A percentile compares a stretch with the other conserved stretches of the same genome.
These are phyloP conservation scores for Debaryomyces coudertii DNA, from an alignment of 1,139 yeast genomes.

Conservation along the genomic window DNA sequence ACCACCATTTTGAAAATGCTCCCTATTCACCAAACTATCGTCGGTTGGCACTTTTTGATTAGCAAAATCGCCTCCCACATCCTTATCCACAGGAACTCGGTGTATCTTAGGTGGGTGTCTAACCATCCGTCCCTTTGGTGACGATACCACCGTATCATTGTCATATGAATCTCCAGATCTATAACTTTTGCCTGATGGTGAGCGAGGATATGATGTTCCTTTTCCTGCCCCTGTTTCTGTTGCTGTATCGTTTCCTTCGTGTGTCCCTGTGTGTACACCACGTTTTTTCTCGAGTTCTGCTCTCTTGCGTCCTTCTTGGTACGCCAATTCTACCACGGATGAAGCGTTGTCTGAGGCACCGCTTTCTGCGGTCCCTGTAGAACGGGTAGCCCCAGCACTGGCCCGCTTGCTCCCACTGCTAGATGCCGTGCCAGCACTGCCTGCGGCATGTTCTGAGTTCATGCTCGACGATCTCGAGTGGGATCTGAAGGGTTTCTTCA, in stretches of 20 bases:
- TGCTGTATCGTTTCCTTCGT: slow-evolving; percentile 9
- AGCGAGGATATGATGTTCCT: too few relatives aligned
- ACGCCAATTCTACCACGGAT: slow-evolving; percentile 21
- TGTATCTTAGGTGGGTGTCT: slow-evolving; percentile 35
- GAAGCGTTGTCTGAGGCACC: neutral
- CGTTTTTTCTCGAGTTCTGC: slow-evolving; percentile 17
- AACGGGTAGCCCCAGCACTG: neutral
- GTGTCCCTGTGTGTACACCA: neutral
- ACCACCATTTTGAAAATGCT: neutral
- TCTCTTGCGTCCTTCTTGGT: slow-evolving; percentile 28
- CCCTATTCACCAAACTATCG: slow-evolving; percentile 19
- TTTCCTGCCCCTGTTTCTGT: slow-evolving; percentile 1
- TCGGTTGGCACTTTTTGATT: slow-evolving; percentile 37
- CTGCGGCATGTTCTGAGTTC: slow-evolving; percentile 9
- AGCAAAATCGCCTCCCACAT: slow-evolving; percentile 37
- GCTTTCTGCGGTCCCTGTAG: neutral
- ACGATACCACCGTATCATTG: slow-evolving; percentile 13
- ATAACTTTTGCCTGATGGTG: neutral
- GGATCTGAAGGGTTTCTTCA: slow-evolving; percentile 33
- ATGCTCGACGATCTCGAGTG: slow-evolving; percentile 24
- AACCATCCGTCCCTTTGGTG: slow-evolving; percentile 36
- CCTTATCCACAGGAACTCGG: slow-evolving; percentile 33
- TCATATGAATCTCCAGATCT: neutral
- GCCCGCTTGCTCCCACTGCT: neutral
- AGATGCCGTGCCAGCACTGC: neutral